Evolutionary conservation across 306 rosid genomes (phyloP).

Genomic region (Geum urbanum): DNA sequence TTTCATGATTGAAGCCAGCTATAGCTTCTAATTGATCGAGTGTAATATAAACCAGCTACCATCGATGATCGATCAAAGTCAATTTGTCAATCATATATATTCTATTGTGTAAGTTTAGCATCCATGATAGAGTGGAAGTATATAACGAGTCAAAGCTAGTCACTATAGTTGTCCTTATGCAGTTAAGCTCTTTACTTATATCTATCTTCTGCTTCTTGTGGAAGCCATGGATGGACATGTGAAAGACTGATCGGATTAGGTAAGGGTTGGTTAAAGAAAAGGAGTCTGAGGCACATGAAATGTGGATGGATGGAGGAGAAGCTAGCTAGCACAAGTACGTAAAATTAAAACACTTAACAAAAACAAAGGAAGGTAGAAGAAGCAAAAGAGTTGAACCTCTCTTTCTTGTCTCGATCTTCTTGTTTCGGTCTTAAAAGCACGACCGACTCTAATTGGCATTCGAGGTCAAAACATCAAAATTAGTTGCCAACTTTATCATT

Average conservation of each 20-base stretch:
- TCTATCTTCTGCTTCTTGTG: background rate
- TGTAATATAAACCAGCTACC: constrained; percentile 9
- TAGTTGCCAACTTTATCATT: too few species aligned
- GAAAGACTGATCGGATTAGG: constrained; percentile 30
- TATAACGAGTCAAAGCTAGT: background rate
- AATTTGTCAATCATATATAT: background rate
- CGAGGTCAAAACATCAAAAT: constrained; percentile 15
- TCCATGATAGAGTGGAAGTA: background rate
- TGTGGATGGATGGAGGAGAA: constrained; percentile 10
- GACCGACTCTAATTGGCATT: background rate
- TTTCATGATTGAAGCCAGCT: constrained; percentile 24
- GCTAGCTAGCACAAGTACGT: constrained; percentile 1
- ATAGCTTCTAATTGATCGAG: background rate
- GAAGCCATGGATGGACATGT: constrained; percentile 23
- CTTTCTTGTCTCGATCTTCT: constrained; percentile 19
- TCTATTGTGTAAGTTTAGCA: background rate
- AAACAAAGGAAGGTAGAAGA: background rate
- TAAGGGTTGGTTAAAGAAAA: constrained; percentile 22
- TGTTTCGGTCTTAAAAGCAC: constrained; percentile 1
- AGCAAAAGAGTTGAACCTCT: constrained; percentile 6
- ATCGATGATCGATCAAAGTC: background rate
- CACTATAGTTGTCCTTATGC: background rate
- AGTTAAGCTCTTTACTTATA: background rate
- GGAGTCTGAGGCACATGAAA: constrained; percentile 24
- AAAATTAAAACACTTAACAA: background rate